Evolutionary conservation across 2,329 filamentous ascomycete species (phyloP).

Genomic region (Xylaria sp.): DNA sequence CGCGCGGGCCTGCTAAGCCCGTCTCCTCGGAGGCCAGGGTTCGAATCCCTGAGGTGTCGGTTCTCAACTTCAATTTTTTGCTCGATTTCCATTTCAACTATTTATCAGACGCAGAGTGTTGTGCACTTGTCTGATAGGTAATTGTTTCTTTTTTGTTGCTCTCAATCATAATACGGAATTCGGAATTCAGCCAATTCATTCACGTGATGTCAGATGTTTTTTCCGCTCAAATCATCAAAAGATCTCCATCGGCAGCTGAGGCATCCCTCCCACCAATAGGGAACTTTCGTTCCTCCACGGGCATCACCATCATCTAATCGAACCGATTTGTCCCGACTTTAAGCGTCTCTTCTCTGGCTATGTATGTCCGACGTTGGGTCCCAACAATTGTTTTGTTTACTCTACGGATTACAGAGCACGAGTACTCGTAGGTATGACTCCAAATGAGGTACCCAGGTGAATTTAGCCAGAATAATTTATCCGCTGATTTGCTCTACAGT

Average conservation of each 20-base stretch:
- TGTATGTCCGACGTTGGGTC: too few relatives aligned
- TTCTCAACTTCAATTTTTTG: not conserved
- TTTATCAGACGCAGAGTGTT: not conserved
- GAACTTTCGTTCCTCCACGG: not conserved
- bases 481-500: too few relatives aligned
- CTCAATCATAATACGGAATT: not conserved
- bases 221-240: too few relatives aligned
- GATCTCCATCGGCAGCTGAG: too few relatives aligned
- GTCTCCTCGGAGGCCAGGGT: not conserved
- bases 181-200: too few relatives aligned
- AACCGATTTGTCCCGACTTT: not conserved
- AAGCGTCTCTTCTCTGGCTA: too few relatives aligned
- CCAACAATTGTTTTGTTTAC: too few relatives aligned
- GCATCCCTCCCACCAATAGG: not conserved
- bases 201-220: too few relatives aligned
- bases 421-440: too few relatives aligned
- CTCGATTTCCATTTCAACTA: not conserved
- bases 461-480: too few relatives aligned
- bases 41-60: not conserved
- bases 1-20: not conserved
- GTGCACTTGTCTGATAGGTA: not conserved
- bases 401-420: too few relatives aligned
- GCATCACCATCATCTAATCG: not conserved
- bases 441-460: too few relatives aligned
- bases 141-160: not conserved